Base-by-base conservation (phyloP, 371 early-diverging fungal species). In the Rhizopus microsporus region DNA sequence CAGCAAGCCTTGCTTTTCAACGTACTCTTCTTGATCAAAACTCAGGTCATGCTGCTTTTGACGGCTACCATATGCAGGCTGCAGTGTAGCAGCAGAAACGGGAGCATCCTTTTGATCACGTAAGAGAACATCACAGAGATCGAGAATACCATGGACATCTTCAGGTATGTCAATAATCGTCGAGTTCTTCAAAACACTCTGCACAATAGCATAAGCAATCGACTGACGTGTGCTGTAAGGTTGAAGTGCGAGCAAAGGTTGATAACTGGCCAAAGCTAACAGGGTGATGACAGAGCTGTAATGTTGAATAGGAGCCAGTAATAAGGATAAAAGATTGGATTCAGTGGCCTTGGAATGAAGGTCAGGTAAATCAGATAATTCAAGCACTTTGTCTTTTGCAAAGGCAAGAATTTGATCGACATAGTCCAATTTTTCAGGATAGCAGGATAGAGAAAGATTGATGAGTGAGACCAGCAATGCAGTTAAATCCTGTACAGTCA, bases 401-500 rank as follows among this genome's bases (percentile, higher is more conserved):
- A 90, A 94, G 5, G 85, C 90, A 45, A 96, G 80, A 33, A 97
- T 90, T 63, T 87, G 83, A 73, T 94, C 94, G 1, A 93, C 89
- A 59, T 93, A 89, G 33, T 83, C 89, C 38, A 91, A 60, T 40
- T 85, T 84, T 12, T 91, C 89, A 10, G 96, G 96, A 56, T 95
- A 95, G 66, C 96, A 95, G 53, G 92, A 90, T 10, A 96, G 69
- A 23, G 94, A 89, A 44, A 97, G 70, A 46, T 93, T 90, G 55
- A 87, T 83, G 60, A 95, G 77, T 1, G 95, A 93, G 3, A 88
- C 88, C 32, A 93, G 72, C 44, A 97, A 76, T 0, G 94, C 92
- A 23, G 92, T 87, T 12, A 93, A 81, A 62, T 97, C 96, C 57
- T 91, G 89, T 30, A 94, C 82, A 2, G 90, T 81, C 12, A 97